Evolutionary conservation across 305 asterid genomes (phyloP), one percentile per base, ranked within the genome.

Genomic region (Fraxinus velutina): DNA sequence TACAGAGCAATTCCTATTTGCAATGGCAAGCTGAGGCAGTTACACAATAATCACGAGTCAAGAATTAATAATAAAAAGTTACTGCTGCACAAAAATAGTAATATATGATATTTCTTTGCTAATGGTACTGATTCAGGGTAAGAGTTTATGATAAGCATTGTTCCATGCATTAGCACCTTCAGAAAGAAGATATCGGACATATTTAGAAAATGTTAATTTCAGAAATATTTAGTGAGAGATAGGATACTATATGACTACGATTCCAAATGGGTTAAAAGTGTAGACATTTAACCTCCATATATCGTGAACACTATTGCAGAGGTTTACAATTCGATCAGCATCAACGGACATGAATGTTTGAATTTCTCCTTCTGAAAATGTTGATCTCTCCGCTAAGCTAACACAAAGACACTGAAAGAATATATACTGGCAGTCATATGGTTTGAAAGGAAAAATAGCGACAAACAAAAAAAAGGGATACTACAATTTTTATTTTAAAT

Each of bases 271-370:
- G 71, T 64, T 81, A 79, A 79, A 74, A 34, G 64, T 52, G 76
- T 77, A 73, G 85, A 83, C 83, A 77, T 78, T 81, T 60, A 52
- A 94, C 99, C 99, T 96, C 99, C 98, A 96, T 87, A 92, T 88
- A 79, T 96, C 99, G 87, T 96, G 99, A 83, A 91, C 90, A 85
- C 98, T 93, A 91, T 90, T 94, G 97, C 98, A 89, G 52, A 96
- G 88, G 89, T 93, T 96, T 86, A 92, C 95, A 64, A 92, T 85
- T 71, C 98, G 91, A 84, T 94, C 98, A 81, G 93, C 98, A 90
- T 96, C 98, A 78, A 96, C 95, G 2, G 98, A 96, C 98, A 96
- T 96, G 92, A 96, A 96, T 62, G 99, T 96, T 83, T 96, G 99
- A 83, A 96, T 93, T 90, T 96, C 98, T 79, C 99, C 99, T 86